A percentile compares a stretch with the other conserved stretches of the same genome.
phyloP scores from a whole-genome alignment of 495 filamentous ascomycete genomes.

The Tuber umbilicatum region DNA sequence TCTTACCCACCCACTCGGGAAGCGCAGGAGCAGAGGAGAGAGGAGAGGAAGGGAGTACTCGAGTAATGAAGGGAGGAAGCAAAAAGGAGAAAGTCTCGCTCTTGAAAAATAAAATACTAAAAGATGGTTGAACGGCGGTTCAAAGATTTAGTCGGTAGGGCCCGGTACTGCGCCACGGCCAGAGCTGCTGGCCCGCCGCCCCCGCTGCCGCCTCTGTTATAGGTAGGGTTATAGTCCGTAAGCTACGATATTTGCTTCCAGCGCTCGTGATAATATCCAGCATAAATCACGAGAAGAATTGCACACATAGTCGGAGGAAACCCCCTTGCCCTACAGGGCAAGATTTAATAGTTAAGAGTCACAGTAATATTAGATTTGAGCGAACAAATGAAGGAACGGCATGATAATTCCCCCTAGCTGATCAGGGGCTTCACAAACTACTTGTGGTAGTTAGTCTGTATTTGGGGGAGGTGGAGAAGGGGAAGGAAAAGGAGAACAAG shows the following conservation, averaged over 20 bases:
- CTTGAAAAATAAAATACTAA: not conserved
- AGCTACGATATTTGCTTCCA: not conserved
- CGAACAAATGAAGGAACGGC: not conserved
- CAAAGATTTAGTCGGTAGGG: not conserved
- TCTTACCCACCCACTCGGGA: too few relatives aligned
- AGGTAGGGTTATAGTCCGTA: too few relatives aligned
- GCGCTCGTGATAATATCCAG: not conserved
- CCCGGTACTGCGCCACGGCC: not conserved
- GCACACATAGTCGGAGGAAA: not conserved
- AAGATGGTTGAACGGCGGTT: not conserved
- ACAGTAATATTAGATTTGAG: not conserved
- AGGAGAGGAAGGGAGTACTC: not conserved
- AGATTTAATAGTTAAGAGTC: not conserved
- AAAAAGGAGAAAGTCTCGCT: not conserved
- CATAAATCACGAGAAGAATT: not conserved
- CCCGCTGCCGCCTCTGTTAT: not conserved
- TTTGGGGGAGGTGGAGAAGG: not conserved
- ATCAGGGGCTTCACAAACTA: not conserved
- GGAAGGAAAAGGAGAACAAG: not conserved
- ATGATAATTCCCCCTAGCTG: not conserved
- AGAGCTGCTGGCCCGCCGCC: not conserved
- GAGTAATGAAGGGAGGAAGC: not conserved
- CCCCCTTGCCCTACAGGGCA: not conserved
- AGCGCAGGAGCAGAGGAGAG: too few relatives aligned
- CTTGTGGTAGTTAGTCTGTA: not conserved